A percentile compares a stretch with the other conserved stretches of the same genome.
These are phyloP conservation scores for Annulohypoxylon truncatum DNA, from an alignment of 2,329 filamentous ascomycete genomes.

Conservation along the genomic window DNA sequence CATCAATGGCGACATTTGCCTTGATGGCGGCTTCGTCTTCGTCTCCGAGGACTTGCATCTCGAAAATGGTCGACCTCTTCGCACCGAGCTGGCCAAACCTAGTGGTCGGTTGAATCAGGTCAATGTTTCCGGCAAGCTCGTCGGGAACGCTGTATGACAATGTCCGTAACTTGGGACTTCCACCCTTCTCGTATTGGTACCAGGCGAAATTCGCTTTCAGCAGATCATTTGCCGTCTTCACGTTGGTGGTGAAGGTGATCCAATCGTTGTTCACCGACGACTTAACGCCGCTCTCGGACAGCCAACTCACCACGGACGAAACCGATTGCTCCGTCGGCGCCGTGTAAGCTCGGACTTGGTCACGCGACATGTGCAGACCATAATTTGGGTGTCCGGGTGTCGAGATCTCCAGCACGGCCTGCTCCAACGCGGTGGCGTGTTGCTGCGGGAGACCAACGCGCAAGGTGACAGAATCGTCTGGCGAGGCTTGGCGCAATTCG, in stretches of 20 bases:
- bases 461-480: slow-evolving; percentile 43
- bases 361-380: slow-evolving; percentile 60
- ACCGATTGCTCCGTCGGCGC: slow-evolving; percentile 56
- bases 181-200: slow-evolving; percentile 56
- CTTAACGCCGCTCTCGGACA: slow-evolving; percentile 54
- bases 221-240: slow-evolving; percentile 57
- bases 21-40: slow-evolving; percentile 38
- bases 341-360: slow-evolving; percentile 62
- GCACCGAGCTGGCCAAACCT: slow-evolving; percentile 58
- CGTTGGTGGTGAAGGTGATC: slow-evolving; percentile 57
- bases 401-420: slow-evolving; percentile 60
- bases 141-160: slow-evolving; percentile 52
- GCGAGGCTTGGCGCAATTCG: slow-evolving; percentile 41
- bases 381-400: slow-evolving; percentile 60
- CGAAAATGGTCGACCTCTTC: slow-evolving; percentile 47
- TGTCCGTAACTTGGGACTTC: slow-evolving; percentile 55
- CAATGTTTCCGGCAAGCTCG: slow-evolving; percentile 54
- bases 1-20: slow-evolving; percentile 30
- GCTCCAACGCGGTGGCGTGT: slow-evolving; percentile 54
- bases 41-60: slow-evolving; percentile 44
- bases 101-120: slow-evolving; percentile 63
- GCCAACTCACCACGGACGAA: slow-evolving; percentile 58
- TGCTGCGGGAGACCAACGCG: slow-evolving; percentile 45
- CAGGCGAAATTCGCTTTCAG: slow-evolving; percentile 60
- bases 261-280: slow-evolving; percentile 54